Base-by-base conservation (phyloP, 1,139 yeast genomes). In the Scheffersomyces insectosa region DNA sequence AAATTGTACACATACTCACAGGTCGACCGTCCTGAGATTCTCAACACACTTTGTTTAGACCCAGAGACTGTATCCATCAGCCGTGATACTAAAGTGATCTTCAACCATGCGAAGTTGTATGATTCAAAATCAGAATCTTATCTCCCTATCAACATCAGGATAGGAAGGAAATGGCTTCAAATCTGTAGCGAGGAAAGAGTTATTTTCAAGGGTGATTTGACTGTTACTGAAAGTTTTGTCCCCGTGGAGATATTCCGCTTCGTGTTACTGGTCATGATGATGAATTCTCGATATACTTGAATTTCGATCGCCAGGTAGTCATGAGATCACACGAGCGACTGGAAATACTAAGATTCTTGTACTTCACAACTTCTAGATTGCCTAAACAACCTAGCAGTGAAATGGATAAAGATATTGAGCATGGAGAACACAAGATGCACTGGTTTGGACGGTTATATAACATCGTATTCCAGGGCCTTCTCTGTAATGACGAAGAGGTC, bases 81-180 rank as follows among this genome's bases (percentile, higher is more conserved):
- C 12, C 61, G 67, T 41, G 93, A 86, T 56, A 76, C 81, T 2
- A 73, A 88, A 50, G 86, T 84, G 3, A 72, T 74, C n/a, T 82
- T 81, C 55, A 72, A 70, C 37, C 78, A 81, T 49, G 86, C 83
- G 20, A 72, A 76, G 36, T 63, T 82, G 11, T 82, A 68, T 55
- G 80, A 81, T 38, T 52, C 60, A 1, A 52, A 42, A 2, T 50
- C 59, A 2, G 62, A 62, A 12, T 47, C 47, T 14, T 70, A 59
- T 49, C 46, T 57, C 12, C 83, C 87, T 0, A 85, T 85, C 1
- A 75, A 79, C 1, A 49, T 89, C 44, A 82, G 81, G 52, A 75
- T 89, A 45, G 96, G 96, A 8, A 76, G 85, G 43, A 82, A 80
- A 51, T 85, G 75, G 66, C 59, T 88, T 36, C 91, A 86, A 54